Evolutionary conservation across 768 basidiomycete species (phyloP), one percentile per base, ranked within the genome.

Genomic region (Jaapia argillacea): DNA sequence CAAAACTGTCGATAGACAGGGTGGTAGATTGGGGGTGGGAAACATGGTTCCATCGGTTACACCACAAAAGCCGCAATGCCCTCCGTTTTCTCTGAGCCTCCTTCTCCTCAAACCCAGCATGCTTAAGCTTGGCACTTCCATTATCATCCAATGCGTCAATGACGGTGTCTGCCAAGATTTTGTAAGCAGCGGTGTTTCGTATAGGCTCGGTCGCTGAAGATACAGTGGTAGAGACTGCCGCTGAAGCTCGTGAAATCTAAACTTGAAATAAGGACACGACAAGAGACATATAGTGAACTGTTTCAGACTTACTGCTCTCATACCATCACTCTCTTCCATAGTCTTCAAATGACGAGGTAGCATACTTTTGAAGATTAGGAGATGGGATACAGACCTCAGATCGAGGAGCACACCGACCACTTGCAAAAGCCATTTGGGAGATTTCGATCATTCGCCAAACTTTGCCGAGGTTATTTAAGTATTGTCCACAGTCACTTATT

Each of bases 81-180:
- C 96, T 66, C 46, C 91, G 74, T 45, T 76, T 63, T 54, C 96
- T 70, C 40, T 96, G 77, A 16, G 79, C 85, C 57, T 98, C 96
- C 58, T 85, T 90, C 59, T 96, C 93, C 59, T 94, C 90, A 49
- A 92, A 97, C 0, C 96, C 96, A 40, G 89, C 93, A 62, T 94
- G 88, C n/a, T n/a, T n/a, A n/a, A n/a, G n/a, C 52, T 91, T 90
- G 3, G 90, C 85, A 50, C 82, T 89, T 3, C 86, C 88, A 45
- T 85, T 88, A 61, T 98, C 93, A 48, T 98, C 92, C 31, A 99
- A 71, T 2, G 92, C 89, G 49, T 99, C 96, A 3, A 91, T 67
- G 10, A 99, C 66, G 2, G 87, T 88, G 36, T 94, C 90, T 1
- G 90, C 78, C 5, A 97, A 67, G 1, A 81, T 70, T 67, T 96